Percentiles rank a stretch among this genome's conserved stretches.
Conservation (phyloP, 495 filamentous ascomycete genomes). For the Aspergillus coremiiformis region DNA sequence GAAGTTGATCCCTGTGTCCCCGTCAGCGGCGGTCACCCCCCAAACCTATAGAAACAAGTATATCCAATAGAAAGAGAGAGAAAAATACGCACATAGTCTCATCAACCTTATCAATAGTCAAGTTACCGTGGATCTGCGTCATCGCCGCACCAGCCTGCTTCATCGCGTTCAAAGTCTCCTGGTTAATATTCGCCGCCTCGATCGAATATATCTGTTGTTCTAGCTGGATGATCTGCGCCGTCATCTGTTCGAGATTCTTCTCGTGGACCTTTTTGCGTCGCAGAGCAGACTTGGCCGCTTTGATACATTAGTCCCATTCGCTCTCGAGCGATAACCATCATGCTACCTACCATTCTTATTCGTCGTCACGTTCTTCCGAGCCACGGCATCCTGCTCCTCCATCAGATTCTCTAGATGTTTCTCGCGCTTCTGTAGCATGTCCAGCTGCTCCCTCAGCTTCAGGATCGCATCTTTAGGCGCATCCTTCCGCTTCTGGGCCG, state of each 20-base stretch:
- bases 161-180: conserved; percentile 93
- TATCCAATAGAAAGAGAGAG: not conserved
- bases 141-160: conserved; percentile 81
- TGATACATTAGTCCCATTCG: conserved; percentile 5
- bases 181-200: conserved; percentile 97
- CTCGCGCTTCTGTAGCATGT: conserved; percentile 97
- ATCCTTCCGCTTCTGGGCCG: conserved; percentile 79
- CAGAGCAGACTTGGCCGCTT: conserved; percentile 86
- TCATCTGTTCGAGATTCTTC: conserved; percentile 82
- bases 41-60: not conserved
- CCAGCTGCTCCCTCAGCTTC: conserved; percentile 75
- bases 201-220: conserved; percentile 96
- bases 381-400: conserved; percentile 83
- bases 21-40: not conserved
- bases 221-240: conserved; percentile 79
- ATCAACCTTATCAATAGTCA: conserved; percentile 90
- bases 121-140: conserved; percentile 81
- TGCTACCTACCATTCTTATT: conserved; percentile 93
- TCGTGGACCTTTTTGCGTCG: conserved; percentile 92
- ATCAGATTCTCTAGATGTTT: conserved; percentile 85
- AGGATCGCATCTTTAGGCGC: conserved; percentile 96
- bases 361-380: conserved; percentile 79
- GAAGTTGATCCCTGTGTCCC: conserved; percentile 70
- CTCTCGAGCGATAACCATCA: not conserved
- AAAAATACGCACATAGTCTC: conserved; percentile 72